Base-by-base conservation (phyloP, 1,139 yeast genomes). In the Suhomyces ambrosiae region DNA sequence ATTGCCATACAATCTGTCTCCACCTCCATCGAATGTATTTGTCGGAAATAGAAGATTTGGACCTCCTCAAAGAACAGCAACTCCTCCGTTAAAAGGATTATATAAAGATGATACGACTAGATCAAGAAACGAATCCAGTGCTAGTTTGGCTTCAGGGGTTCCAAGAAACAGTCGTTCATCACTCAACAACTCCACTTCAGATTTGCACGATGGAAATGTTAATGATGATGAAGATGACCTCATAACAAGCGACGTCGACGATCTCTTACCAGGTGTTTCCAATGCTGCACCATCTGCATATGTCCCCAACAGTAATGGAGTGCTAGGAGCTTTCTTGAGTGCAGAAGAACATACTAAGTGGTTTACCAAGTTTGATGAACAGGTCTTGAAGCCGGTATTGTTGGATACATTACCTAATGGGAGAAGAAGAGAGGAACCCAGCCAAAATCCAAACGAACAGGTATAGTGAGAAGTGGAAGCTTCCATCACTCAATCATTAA, bases 311-410 rank as follows among this genome's bases (percentile, higher is more conserved):
- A 43, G 27, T 23, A 46, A 48, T 37, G 76, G 76, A 3, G 64
- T 69, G 2, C 53, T 71, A 27, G 70, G 71, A 2, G 68, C 74
- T 4, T 65, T 71, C 41, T 53, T 71, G 27, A 75, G 78, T 46
- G 80, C 86, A 5, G 94, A 85, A 50, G 88, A 83, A 44, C 87
- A 83, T 44, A 86, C 94, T 9, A 81, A 80, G 53, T 92, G 99
- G 97, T 92, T 92, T 61, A 82, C 88, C 17, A 84, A 81, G 52
- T 87, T 92, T 58, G 99, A 92, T 58, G 96, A 92, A 51, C 86
- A 88, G 56, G 94, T 92, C n/a, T 74, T 92, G 49, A 94, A 92
- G 60, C 99, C 99, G 0, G 97, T 92, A 0, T 74, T 92, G 41
- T 73, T 92, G 46, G 98, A 92, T 53, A 72, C 65, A 33, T 40